Conservation (phyloP, 2,329 filamentous ascomycete species). For the Penicillium sumatraense region DNA sequence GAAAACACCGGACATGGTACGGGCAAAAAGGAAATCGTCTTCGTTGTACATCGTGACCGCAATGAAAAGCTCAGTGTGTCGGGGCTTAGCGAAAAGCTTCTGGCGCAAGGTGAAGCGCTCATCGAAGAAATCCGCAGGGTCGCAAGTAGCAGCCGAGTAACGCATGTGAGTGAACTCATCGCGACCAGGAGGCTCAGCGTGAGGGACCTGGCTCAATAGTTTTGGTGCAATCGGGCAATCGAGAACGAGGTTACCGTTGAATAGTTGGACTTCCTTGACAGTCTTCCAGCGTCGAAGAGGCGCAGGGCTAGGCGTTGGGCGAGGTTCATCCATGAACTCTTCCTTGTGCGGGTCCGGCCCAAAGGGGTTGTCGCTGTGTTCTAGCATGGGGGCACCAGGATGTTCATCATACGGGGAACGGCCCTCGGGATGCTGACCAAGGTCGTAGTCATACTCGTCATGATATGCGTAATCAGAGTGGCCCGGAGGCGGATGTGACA, state of each 20-base stretch:
- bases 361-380: slow-evolving; percentile 64
- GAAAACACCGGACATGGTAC: slow-evolving; percentile 95
- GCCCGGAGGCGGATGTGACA: slow-evolving; percentile 66
- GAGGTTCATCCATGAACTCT: slow-evolving; percentile 49
- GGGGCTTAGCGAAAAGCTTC: slow-evolving; percentile 85
- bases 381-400: slow-evolving; percentile 70
- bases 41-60: slow-evolving; percentile 99
- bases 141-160: slow-evolving; percentile 93
- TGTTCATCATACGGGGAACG: slow-evolving; percentile 68
- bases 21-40: slow-evolving; percentile 91
- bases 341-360: slow-evolving; percentile 63
- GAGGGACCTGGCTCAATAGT: slow-evolving; percentile 83
- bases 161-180: slow-evolving; percentile 80
- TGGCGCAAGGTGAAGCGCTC: slow-evolving; percentile 91
- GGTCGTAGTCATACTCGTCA: slow-evolving; percentile 56
- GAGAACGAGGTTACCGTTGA: slow-evolving; percentile 93
- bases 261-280: slow-evolving; percentile 96
- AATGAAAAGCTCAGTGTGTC: slow-evolving; percentile 94
- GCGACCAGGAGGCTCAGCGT: slow-evolving; percentile 77
- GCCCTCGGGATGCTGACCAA: slow-evolving; percentile 59
- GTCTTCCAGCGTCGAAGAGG: slow-evolving; percentile 93
- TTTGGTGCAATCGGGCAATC: slow-evolving; percentile 94
- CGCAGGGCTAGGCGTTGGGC: slow-evolving; percentile 56
- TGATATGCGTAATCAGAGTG: slow-evolving; percentile 64
- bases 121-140: slow-evolving; percentile 84